phyloP scores from a whole-genome alignment of 176 grass and related monocot species.

The Bothriochloa decipiens region DNA sequence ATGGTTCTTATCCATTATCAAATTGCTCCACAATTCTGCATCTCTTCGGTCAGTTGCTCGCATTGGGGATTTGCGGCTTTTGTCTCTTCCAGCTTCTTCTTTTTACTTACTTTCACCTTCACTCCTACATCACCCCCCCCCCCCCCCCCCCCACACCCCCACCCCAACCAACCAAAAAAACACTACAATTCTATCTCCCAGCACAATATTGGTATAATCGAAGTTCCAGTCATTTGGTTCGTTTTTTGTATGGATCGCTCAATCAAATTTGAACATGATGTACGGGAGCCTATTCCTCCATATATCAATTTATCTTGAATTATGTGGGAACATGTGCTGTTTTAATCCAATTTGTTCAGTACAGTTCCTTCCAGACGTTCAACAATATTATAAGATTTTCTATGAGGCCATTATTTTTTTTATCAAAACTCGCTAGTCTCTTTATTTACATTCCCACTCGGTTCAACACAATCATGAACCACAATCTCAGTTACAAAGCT shows the following conservation, averaged over 20 bases:
- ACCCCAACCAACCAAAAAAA: no score
- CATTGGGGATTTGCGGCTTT: no score
- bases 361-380: background rate
- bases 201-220: no score
- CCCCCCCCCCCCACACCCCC: no score
- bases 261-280: background rate
- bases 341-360: background rate
- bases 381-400: background rate
- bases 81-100: no score
- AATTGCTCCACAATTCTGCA: background rate
- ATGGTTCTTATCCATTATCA: background rate
- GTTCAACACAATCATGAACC: no score
- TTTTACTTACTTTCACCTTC: background rate
- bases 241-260: background rate
- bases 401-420: background rate
- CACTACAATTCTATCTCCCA: no score
- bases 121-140: no score
- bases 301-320: conserved; percentile 13
- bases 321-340: background rate
- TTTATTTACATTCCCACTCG: no score
- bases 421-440: no score
- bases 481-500: no score
- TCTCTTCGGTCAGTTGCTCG: background rate
- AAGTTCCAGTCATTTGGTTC: background rate
- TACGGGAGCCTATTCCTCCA: background rate